phyloP scores from a whole-genome alignment of 1,284 basidiomycete species.

The Vanrija sp. region DNA sequence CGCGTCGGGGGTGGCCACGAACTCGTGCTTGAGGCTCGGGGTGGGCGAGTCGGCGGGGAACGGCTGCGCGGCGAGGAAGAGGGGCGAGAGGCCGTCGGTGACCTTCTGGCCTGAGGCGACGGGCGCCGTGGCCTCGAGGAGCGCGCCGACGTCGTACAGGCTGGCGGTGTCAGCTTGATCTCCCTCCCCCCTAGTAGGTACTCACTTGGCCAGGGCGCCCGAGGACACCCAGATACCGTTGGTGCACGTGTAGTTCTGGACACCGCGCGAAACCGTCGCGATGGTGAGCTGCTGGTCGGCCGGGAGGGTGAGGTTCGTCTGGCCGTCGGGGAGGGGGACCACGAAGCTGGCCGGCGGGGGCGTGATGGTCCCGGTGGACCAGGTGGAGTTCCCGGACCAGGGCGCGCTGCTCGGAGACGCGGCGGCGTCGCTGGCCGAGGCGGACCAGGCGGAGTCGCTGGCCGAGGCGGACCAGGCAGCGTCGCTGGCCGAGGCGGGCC shows the following conservation, averaged over 20 bases:
- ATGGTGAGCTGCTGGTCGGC: constrained; percentile 11
- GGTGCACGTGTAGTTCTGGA: constrained; percentile 40
- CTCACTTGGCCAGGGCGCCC: constrained; percentile 37
- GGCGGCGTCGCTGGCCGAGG: too few species aligned
- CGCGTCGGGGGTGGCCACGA: constrained; percentile 37
- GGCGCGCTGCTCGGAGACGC: too few species aligned
- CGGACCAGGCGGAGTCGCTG: too few species aligned
- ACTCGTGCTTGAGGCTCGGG: constrained; percentile 38
- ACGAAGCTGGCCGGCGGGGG: background rate
- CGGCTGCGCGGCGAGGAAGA: constrained; percentile 11
- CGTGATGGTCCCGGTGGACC: too few species aligned
- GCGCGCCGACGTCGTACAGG: constrained; percentile 60
- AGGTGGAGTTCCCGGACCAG: too few species aligned
- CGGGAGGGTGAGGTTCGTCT: constrained; percentile 10
- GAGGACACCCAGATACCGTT: constrained; percentile 23
- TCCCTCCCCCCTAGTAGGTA: background rate
- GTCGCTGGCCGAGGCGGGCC: too few species aligned
- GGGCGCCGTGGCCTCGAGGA: constrained; percentile 44
- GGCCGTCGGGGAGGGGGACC: constrained; percentile 4
- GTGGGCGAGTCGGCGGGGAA: background rate
- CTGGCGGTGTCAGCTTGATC: constrained; percentile 9
- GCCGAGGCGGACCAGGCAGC: too few species aligned
- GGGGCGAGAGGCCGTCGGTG: constrained; percentile 15
- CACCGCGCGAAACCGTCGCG: constrained; percentile 27
- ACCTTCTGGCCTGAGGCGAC: constrained; percentile 31